phyloP scores from a whole-genome alignment of 2,329 filamentous ascomycete species.

The Sarocladiaceae sp. region DNA sequence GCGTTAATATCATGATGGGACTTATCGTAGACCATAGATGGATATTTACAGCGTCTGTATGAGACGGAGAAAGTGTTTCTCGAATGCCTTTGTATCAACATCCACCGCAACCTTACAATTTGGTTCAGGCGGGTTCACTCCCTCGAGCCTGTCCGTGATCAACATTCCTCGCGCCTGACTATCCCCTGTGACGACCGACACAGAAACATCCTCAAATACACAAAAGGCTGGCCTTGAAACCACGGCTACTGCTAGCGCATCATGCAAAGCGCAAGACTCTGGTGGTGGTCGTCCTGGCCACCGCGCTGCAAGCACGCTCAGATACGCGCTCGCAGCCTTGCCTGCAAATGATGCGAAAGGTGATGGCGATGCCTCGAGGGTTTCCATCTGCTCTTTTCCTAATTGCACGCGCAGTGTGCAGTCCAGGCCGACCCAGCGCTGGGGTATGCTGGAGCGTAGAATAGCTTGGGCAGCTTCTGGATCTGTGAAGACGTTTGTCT shows the following conservation, averaged over 20 bases:
- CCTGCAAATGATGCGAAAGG: conserved; percentile 12
- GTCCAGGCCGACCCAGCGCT: conserved; percentile 14
- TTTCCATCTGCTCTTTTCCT: conserved; percentile 8
- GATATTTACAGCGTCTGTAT: conserved; percentile 2
- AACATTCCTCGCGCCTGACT: conserved; percentile 11
- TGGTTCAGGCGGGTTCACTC: conserved; percentile 8
- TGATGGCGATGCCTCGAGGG: conserved; percentile 11
- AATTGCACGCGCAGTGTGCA: conserved; percentile 11
- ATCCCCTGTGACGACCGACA: conserved; percentile 11
- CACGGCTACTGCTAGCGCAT: conserved; percentile 11
- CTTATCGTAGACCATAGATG: neutral
- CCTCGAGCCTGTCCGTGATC: conserved; percentile 12
- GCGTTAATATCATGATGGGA: neutral
- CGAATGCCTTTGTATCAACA: conserved; percentile 11
- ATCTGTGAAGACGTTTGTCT: conserved; percentile 14
- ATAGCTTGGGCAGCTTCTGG: conserved; percentile 13
- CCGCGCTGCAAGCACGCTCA: conserved; percentile 11
- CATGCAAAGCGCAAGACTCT: conserved; percentile 12
- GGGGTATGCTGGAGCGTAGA: conserved; percentile 10
- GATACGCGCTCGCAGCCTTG: conserved; percentile 10
- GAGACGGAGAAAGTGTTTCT: conserved; percentile 3
- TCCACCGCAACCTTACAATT: conserved; percentile 12
- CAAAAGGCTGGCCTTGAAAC: conserved; percentile 12
- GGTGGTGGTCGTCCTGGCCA: conserved; percentile 13
- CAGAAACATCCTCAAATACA: conserved; percentile 11